Evolutionary conservation across 1,284 basidiomycete species (phyloP), one percentile per base, ranked within the genome.

Genomic region (Ceratobasidium sp.): DNA sequence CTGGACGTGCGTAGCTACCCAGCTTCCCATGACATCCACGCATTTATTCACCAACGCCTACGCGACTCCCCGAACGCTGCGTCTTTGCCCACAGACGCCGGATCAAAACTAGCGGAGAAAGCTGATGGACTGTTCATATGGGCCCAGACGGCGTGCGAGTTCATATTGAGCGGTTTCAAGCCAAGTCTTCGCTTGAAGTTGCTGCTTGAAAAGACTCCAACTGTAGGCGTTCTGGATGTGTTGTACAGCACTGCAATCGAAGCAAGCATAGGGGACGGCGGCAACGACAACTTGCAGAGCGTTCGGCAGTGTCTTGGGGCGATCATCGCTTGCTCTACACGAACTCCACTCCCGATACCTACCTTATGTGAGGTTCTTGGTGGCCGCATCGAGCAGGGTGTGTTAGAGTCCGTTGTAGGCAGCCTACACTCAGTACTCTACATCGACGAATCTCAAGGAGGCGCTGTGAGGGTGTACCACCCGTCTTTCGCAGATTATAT

Each of bases 71-170:
- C 27, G 0, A n/a, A 53, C 6, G 31, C 19, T 13, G 31, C 19
- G 8, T 37, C 27, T 4, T 22, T 22, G 24, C 37, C 11, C 9
- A 5, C 31, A 39, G 29, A 37, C 19, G 9, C 31, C 6, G 56
- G 29, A 19, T 2, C 37, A 39, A 39, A 39, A 13, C 29, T 72
- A 16, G 39, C 39, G 39, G 39, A 22, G 14, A n/a, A 41, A 7
- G 53, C 74, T 6, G 29, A 56, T 8, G 74, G 59, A 8, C 34
- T 56, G 0, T 75, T 71, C 31, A 39, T 72, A 27, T 51, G 51
- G 22, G 69, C 69, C 3, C 29, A 69, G 19, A 72, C 68, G 1
- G 49, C 48, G 14, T 41, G 37, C 19, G 19, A 14, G 56, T 37
- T 59, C 14, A n/a, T 72, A 37, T 1, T 39, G 24, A 22, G 29